These are phyloP conservation scores for Capronia epimyces DNA, from an alignment of 2,329 filamentous ascomycete genomes.

Conservation along the genomic window DNA sequence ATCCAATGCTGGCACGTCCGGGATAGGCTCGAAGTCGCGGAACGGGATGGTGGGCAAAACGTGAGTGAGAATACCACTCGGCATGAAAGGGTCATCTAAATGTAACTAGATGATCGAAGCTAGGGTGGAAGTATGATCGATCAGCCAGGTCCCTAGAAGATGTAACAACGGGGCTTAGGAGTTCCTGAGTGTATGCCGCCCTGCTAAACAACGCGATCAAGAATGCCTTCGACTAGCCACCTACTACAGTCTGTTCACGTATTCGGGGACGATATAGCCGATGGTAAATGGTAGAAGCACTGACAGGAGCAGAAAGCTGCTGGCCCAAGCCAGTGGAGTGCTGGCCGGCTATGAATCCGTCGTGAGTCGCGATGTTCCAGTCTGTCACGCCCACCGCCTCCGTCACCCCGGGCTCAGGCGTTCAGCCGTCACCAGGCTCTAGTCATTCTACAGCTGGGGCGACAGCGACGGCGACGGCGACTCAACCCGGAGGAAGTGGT, in stretches of 20 bases:
- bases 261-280: slow-evolving; percentile 2
- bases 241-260: slow-evolving; percentile 11
- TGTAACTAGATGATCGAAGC: slow-evolving; percentile 50
- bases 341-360: too few relatives aligned
- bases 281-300: background rate
- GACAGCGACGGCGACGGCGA: too few relatives aligned
- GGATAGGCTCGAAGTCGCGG: slow-evolving; percentile 40
- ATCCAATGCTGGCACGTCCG: slow-evolving; percentile 38
- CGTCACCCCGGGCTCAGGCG: too few relatives aligned
- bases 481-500: too few relatives aligned
- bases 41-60: slow-evolving; percentile 43
- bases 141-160: background rate
- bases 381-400: too few relatives aligned
- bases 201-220: background rate
- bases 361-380: too few relatives aligned
- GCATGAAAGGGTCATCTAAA: slow-evolving; percentile 45
- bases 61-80: slow-evolving; percentile 46
- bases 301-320: background rate
- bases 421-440: too few relatives aligned
- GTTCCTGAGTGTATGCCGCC: too few relatives aligned
- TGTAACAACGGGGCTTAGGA: background rate
- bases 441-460: too few relatives aligned
- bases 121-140: slow-evolving; percentile 25
- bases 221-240: background rate
- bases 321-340: too few relatives aligned